These are phyloP conservation scores for Stephanodiscus triporus DNA, from an alignment of 108 stramenopile species.

Conservation along the genomic window DNA sequence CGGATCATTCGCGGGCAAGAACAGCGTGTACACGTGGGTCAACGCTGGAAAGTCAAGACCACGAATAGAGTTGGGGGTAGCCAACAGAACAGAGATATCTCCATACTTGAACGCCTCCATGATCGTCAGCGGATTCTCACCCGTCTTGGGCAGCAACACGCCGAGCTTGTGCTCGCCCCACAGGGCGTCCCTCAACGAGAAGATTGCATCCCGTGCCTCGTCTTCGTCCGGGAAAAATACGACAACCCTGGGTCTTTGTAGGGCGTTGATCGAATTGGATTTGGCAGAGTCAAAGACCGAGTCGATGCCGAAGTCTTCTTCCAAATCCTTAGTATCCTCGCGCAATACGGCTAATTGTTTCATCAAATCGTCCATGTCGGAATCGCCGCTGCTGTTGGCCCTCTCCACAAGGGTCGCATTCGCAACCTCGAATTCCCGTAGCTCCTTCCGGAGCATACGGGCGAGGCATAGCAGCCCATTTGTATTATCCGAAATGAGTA, in stretches of 20 bases:
- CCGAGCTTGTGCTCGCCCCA: conserved; percentile 83
- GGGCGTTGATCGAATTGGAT: conserved; percentile 17
- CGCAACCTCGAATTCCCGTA: conserved; percentile 60
- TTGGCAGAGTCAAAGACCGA: conserved; percentile 18
- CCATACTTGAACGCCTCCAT: conserved; percentile 81
- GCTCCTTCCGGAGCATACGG: conserved; percentile 76
- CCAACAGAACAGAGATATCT: conserved; percentile 71
- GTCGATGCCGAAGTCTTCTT: conserved; percentile 23
- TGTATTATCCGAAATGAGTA: conserved; percentile 54
- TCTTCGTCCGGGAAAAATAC: conserved; percentile 84
- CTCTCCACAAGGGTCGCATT: conserved; percentile 16
- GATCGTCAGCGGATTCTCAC: conserved; percentile 63
- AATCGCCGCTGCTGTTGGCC: conserved; percentile 11
- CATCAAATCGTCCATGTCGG: conserved; percentile 11
- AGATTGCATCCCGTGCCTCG: conserved; percentile 63
- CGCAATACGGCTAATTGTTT: conserved; percentile 23
- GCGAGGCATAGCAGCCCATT: conserved; percentile 62
- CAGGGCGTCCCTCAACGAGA: conserved; percentile 71
- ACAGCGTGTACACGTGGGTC: conserved; percentile 85
- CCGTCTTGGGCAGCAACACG: conserved; percentile 78
- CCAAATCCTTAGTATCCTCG: conserved; percentile 32
- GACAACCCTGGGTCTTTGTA: conserved; percentile 76
- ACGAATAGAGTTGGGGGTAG: conserved; percentile 82
- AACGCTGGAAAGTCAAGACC: conserved; percentile 84
- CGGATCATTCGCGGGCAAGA: conserved; percentile 82